Evolutionary conservation across 176 grass and related monocot species (phyloP), one percentile per base, ranked within the genome.

Genomic region (Cocos nucifera): DNA sequence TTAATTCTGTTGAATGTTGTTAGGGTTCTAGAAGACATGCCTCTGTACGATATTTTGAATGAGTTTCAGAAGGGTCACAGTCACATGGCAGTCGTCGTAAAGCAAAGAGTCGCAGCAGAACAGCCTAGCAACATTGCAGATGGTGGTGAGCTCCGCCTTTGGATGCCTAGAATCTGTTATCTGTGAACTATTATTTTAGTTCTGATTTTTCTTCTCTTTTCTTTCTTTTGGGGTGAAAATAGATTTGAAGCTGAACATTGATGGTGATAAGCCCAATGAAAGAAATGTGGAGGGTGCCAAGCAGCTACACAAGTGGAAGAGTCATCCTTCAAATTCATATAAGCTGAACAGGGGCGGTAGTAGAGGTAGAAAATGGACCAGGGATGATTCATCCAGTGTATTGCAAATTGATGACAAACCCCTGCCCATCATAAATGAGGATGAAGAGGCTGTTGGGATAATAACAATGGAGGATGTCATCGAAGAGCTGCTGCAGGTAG

Each of bases 391-490:
- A 3, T 55, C 75, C 1, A 55, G 85, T 20, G 81, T 98, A 27
- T 73, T 98, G 23, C 84, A 92, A 22, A 77, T 98, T 22, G 70
- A 80, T 56, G 73, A 91, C 28, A 62, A 81, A 51, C 72, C 65
- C 22, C 63, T 92, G 17, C 78, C 93, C 28, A 77, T 53, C 1
- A 28, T 98, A 17, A 85, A 22, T 32, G 93, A 98, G 59, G 70
- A 98, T 17, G 84, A 97, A 75, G 93, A 98, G 57, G 87, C 93
- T 15, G 71, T 82, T 6, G 93, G 93, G 1, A 85, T 89, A 63
- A 98, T 98, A 65, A 98, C 93, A 20, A 98, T 98, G 93, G 87
- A 98, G 70, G 93, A 98, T 74, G 93, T 92, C 44, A 98, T 98
- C n/a, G 93, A 98, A 68, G 93, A 98, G 55, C 84, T 98, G 52